These are phyloP conservation scores for Umbelopsis isabellina DNA, from an alignment of 192 early-diverging fungal species.

Conservation along the genomic window DNA sequence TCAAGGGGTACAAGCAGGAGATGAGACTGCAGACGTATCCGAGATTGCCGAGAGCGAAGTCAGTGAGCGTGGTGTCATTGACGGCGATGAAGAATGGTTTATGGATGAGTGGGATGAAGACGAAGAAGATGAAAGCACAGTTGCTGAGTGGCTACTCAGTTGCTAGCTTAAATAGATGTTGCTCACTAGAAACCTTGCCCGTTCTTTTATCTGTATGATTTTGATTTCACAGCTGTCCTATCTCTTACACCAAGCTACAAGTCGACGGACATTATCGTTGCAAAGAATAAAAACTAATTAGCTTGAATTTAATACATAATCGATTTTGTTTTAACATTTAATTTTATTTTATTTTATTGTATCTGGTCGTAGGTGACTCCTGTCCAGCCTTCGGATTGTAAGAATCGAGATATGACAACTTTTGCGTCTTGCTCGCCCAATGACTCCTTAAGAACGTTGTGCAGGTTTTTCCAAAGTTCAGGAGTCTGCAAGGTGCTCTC, in stretches of 20 bases:
- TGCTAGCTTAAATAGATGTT: not conserved
- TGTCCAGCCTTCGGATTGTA: slow-evolving; percentile 4
- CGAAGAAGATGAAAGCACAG: slow-evolving; percentile 32
- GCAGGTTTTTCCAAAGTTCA: slow-evolving; percentile 28
- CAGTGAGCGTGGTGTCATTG: slow-evolving; percentile 35
- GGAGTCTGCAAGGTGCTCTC: slow-evolving; percentile 20
- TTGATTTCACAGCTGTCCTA: not conserved
- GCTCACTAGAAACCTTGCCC: not conserved
- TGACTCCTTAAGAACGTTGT: slow-evolving; percentile 18
- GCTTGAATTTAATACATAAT: not conserved
- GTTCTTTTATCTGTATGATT: not conserved
- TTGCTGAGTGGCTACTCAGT: slow-evolving; percentile 45
- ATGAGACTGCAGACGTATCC: not conserved
- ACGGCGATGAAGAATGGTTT: slow-evolving; percentile 49
- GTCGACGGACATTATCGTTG: too few relatives aligned
- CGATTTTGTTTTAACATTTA: not conserved
- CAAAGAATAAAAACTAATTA: too few relatives aligned
- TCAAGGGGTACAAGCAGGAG: slow-evolving; percentile 28
- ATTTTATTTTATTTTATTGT: slow-evolving; percentile 8
- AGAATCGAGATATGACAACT: not conserved
- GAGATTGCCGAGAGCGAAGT: not conserved
- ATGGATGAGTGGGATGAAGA: slow-evolving; percentile 45
- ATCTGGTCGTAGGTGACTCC: slow-evolving; percentile 1
- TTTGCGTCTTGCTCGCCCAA: slow-evolving; percentile 20
- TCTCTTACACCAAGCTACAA: too few relatives aligned